These are phyloP conservation scores for Camelina sativa DNA, from an alignment of 345 rosid species.

Conservation along the genomic window DNA sequence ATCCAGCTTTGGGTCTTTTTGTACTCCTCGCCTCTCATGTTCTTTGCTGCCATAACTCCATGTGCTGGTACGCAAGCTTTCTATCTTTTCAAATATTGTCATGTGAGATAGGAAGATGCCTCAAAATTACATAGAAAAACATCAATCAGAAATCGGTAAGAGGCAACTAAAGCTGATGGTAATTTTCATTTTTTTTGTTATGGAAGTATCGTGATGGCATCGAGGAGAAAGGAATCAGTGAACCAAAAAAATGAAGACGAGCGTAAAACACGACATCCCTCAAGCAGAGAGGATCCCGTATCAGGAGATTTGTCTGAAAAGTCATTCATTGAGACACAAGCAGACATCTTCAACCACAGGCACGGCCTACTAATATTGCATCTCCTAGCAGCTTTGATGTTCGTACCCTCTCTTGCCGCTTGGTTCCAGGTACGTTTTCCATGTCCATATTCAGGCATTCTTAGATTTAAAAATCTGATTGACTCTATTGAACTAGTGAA, in stretches of 20 bases:
- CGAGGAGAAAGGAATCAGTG: constrained; percentile 56
- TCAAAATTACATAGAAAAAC: constrained; percentile 1
- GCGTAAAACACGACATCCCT: constrained; percentile 47
- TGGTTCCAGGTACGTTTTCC: constrained; percentile 80
- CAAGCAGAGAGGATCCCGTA: constrained; percentile 46
- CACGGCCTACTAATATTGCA: constrained; percentile 85
- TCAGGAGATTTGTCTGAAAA: constrained; percentile 50
- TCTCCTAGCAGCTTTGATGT: constrained; percentile 81
- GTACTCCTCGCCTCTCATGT: constrained; percentile 68
- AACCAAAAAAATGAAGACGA: constrained; percentile 50
- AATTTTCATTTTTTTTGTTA: constrained; percentile 32
- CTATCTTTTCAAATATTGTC: constrained; percentile 2
- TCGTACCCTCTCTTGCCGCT: constrained; percentile 85
- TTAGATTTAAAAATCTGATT: neutral
- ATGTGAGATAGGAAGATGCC: constrained; percentile 9
- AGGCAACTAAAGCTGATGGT: constrained; percentile 43
- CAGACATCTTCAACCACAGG: constrained; percentile 78
- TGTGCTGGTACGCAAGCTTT: constrained; percentile 66
- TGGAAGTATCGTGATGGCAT: constrained; percentile 72
- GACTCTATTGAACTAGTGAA: constrained; percentile 1
- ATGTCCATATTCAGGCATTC: neutral
- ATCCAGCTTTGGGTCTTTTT: constrained; percentile 88
- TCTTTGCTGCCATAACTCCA: constrained; percentile 72
- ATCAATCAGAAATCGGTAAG: constrained; percentile 22
- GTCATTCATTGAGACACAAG: constrained; percentile 74